Percentiles rank a stretch among this genome's conserved stretches.
phyloP scores from a whole-genome alignment of 2,329 filamentous ascomycete species.

The Amauroascus niger region DNA sequence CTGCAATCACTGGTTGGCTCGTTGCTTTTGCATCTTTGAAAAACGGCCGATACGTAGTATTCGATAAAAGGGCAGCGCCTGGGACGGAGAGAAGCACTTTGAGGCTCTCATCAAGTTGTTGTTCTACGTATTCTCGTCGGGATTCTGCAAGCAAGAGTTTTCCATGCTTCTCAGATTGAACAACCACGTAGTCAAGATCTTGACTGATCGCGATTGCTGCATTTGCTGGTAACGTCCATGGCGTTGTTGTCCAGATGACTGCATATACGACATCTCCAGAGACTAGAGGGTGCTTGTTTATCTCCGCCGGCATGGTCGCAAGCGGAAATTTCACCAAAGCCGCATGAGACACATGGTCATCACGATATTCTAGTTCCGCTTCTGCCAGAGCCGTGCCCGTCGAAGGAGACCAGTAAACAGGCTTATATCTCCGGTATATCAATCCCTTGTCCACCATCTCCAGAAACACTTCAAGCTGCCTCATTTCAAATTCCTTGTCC shows the following conservation, averaged over 20 bases:
- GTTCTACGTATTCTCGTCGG: constrained; percentile 51
- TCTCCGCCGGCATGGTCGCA: constrained; percentile 35
- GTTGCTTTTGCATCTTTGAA: constrained; percentile 52
- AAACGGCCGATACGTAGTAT: constrained; percentile 57
- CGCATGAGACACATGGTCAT: constrained; percentile 50
- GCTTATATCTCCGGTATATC: constrained; percentile 53
- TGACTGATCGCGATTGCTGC: constrained; percentile 73
- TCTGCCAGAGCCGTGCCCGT: constrained; percentile 55
- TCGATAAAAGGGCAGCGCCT: constrained; percentile 55
- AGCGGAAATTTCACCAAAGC: constrained; percentile 69
- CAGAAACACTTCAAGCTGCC: constrained; percentile 51
- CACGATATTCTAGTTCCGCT: constrained; percentile 56
- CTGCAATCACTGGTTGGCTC: constrained; percentile 63
- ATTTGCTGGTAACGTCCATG: constrained; percentile 94
- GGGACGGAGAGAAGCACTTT: constrained; percentile 46
- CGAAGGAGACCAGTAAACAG: constrained; percentile 59
- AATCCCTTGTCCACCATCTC: constrained; percentile 53
- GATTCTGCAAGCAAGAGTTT: constrained; percentile 62
- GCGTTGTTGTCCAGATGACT: constrained; percentile 98
- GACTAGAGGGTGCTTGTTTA: constrained; percentile 35
- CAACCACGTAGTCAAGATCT: constrained; percentile 62
- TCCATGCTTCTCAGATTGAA: constrained; percentile 48
- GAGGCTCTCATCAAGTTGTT: constrained; percentile 43
- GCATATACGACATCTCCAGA: constrained; percentile 53
- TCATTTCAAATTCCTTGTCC: constrained; percentile 52